These are phyloP conservation scores for Clathrus columnatus DNA, from an alignment of 768 basidiomycete genomes.

Conservation along the genomic window DNA sequence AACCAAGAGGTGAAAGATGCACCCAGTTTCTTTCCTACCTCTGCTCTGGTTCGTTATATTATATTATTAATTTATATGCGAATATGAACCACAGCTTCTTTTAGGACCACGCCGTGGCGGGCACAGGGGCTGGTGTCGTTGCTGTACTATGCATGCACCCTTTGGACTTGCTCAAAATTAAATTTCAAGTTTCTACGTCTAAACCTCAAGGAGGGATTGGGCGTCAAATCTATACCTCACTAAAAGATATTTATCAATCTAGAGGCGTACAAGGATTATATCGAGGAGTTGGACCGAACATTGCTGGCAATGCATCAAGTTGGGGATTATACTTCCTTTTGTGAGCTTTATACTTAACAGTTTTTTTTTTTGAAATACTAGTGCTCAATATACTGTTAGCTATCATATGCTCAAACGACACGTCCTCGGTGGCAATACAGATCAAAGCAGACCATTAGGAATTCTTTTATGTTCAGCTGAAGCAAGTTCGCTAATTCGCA, in stretches of 20 bases:
- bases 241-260: slow-evolving; percentile 61
- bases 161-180: slow-evolving; percentile 89
- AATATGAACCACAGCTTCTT: not conserved
- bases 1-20: not conserved
- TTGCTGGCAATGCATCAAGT: slow-evolving; percentile 90
- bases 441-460: slow-evolving; percentile 58
- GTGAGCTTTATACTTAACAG: too few species aligned
- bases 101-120: slow-evolving; percentile 93
- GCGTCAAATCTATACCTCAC: slow-evolving; percentile 64
- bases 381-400: too few species aligned
- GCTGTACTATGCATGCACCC: slow-evolving; percentile 96
- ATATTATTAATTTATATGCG: not conserved
- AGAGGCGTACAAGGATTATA: slow-evolving; percentile 85
- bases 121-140: slow-evolving; percentile 85
- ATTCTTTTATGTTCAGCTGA: slow-evolving; percentile 83
- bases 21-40: slow-evolving; percentile 8
- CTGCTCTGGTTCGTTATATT: not conserved
- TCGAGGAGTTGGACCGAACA: slow-evolving; percentile 81
- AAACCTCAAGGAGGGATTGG: slow-evolving; percentile 53
- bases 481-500: slow-evolving; percentile 70
- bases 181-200: slow-evolving; percentile 79
- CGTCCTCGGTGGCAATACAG: slow-evolving; percentile 50
- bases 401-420: slow-evolving; percentile 91
- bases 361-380: too few species aligned
- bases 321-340: slow-evolving; percentile 99